These are phyloP conservation scores for Astrephomene gubernaculifera DNA, from an alignment of 139 green algal genomes.

Conservation along the genomic window DNA sequence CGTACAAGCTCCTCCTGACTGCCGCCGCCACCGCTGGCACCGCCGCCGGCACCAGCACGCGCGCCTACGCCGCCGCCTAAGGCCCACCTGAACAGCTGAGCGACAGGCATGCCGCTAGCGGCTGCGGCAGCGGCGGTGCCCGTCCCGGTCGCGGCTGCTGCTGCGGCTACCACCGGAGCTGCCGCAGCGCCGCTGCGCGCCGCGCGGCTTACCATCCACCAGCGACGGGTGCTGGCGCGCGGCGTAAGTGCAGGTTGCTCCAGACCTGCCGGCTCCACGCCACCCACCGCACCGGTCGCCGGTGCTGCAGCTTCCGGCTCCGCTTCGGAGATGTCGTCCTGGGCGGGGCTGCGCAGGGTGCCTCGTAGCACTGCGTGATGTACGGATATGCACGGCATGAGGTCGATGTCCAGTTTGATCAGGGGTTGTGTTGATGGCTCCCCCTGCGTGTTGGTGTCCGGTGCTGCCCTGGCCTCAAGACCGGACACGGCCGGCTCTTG, in stretches of 20 bases:
- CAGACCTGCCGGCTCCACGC: too few relatives aligned
- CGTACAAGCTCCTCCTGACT: neutral
- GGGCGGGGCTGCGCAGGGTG: neutral
- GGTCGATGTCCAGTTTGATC: too few relatives aligned
- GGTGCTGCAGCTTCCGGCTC: too few relatives aligned
- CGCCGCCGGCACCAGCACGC: too few relatives aligned
- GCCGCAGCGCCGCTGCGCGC: neutral
- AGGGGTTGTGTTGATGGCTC: too few relatives aligned
- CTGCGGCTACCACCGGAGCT: neutral
- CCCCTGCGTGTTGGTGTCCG: too few relatives aligned
- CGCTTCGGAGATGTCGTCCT: too few relatives aligned
- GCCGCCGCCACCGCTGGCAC: neutral
- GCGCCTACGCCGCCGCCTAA: neutral
- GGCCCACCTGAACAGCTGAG: neutral
- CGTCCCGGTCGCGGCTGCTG: neutral
- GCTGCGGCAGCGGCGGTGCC: neutral
- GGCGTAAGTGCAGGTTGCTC: too few relatives aligned
- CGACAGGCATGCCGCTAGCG: neutral
- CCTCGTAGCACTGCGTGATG: neutral
- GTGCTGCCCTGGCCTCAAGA: too few relatives aligned
- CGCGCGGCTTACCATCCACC: too few relatives aligned
- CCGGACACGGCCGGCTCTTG: too few relatives aligned
- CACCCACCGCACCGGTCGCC: too few relatives aligned
- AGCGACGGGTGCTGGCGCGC: neutral
- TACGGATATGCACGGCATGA: constrained; percentile 14